phyloP scores from a whole-genome alignment of 371 early-diverging fungal genomes.

The Encephalitozoon romaleae region DNA sequence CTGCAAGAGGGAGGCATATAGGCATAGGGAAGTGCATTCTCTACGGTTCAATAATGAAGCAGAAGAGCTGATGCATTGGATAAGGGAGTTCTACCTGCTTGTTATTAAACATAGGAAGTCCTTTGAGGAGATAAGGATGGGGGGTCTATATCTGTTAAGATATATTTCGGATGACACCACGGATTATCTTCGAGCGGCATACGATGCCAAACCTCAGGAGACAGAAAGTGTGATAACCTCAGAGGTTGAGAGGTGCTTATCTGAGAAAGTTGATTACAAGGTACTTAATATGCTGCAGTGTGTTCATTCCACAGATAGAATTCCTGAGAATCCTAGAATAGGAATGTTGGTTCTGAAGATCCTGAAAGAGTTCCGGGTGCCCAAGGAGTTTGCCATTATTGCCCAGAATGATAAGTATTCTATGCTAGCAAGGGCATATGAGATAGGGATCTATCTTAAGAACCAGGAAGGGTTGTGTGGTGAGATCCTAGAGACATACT shows the following conservation, averaged over 20 bases:
- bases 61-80: not conserved
- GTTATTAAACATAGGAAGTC: not conserved
- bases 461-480: not conserved
- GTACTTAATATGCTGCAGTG: not conserved
- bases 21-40: not conserved
- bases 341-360: conserved; percentile 10
- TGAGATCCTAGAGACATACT: not conserved
- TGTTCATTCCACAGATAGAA: not conserved
- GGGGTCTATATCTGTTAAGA: not conserved
- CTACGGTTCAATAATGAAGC: not conserved
- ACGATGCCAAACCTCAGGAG: not conserved
- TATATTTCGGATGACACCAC: not conserved
- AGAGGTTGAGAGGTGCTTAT: not conserved
- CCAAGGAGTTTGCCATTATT: not conserved
- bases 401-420: not conserved
- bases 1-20: not conserved
- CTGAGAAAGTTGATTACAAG: not conserved
- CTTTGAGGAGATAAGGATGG: not conserved
- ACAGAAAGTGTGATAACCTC: not conserved
- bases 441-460: not conserved
- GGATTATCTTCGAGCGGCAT: not conserved
- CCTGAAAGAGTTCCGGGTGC: conserved; percentile 7
- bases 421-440: conserved; percentile 23
- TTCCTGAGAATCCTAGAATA: not conserved
- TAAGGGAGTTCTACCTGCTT: not conserved